Evolutionary conservation across 1,284 basidiomycete genomes (phyloP).

Genomic region (Ceratobasidium sp.): DNA sequence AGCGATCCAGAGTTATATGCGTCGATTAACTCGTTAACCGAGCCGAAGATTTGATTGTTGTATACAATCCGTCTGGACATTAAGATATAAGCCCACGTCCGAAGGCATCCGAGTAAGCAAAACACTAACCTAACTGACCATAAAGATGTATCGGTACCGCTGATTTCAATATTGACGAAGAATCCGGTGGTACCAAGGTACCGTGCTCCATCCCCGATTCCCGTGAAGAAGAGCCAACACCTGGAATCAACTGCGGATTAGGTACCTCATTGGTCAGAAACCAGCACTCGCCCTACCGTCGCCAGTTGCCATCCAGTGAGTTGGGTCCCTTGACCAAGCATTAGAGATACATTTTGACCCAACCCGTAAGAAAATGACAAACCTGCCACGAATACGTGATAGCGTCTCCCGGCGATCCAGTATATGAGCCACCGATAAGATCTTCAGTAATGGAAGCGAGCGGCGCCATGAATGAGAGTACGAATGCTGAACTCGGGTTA

Average conservation of each 20-base stretch:
- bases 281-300: slow-evolving; percentile 45
- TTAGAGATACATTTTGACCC: slow-evolving; percentile 29
- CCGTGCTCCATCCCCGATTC: slow-evolving; percentile 56
- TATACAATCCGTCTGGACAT: slow-evolving; percentile 57
- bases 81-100: background rate
- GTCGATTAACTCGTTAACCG: slow-evolving; percentile 56
- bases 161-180: slow-evolving; percentile 64
- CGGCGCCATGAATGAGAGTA: slow-evolving; percentile 33
- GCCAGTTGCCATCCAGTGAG: slow-evolving; percentile 66
- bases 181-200: slow-evolving; percentile 64
- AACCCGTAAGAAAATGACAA: background rate
- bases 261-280: slow-evolving; percentile 36
- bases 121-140: slow-evolving; percentile 59
- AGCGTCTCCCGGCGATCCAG: slow-evolving; percentile 28
- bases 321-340: slow-evolving; percentile 57
- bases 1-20: slow-evolving; percentile 64
- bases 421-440: slow-evolving; percentile 44
- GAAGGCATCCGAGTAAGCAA: background rate
- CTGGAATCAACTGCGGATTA: slow-evolving; percentile 41
- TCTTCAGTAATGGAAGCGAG: slow-evolving; percentile 49
- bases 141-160: slow-evolving; percentile 59
- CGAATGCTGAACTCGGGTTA: slow-evolving; percentile 45
- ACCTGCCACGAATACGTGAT: slow-evolving; percentile 29
- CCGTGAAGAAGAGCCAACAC: slow-evolving; percentile 52
- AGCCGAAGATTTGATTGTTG: slow-evolving; percentile 62